These are phyloP conservation scores for Citrullus amarus DNA, from an alignment of 306 rosid genomes.

Conservation along the genomic window DNA sequence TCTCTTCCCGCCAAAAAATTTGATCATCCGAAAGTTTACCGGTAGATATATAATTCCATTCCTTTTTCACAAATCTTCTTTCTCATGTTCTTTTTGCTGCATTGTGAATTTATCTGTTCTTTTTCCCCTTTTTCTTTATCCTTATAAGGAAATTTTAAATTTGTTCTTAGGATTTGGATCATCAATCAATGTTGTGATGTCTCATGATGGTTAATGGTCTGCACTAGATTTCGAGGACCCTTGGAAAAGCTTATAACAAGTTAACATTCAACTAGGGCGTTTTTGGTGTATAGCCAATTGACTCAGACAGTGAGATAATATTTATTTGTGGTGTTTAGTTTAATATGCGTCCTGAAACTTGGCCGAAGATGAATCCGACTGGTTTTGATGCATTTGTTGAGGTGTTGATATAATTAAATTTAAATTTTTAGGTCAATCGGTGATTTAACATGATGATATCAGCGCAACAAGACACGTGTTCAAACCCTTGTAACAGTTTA, in stretches of 20 bases:
- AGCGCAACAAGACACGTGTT: too few species aligned
- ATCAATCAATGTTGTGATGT: slow-evolving; percentile 38
- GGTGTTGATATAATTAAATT: too few species aligned
- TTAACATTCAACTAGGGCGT: neutral
- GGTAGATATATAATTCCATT: neutral
- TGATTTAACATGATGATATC: too few species aligned
- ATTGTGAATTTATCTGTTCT: neutral
- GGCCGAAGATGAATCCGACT: neutral
- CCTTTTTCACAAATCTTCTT: neutral
- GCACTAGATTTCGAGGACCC: slow-evolving; percentile 17
- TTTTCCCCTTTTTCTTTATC: neutral
- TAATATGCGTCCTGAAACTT: neutral
- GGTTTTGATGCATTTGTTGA: neutral
- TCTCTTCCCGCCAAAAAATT: slow-evolving; percentile 46
- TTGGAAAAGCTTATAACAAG: slow-evolving; percentile 10
- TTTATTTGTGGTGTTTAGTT: neutral
- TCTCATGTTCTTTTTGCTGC: neutral
- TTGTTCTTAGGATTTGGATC: slow-evolving; percentile 38
- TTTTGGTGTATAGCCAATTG: neutral
- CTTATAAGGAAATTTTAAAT: neutral
- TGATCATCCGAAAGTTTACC: neutral
- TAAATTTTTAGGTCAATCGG: too few species aligned
- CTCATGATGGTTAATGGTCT: slow-evolving; percentile 20
- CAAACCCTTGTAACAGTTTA: too few species aligned
- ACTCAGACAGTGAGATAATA: neutral